Conservation (phyloP, 495 filamentous ascomycete species). For the Penicillium crystallinum region DNA sequence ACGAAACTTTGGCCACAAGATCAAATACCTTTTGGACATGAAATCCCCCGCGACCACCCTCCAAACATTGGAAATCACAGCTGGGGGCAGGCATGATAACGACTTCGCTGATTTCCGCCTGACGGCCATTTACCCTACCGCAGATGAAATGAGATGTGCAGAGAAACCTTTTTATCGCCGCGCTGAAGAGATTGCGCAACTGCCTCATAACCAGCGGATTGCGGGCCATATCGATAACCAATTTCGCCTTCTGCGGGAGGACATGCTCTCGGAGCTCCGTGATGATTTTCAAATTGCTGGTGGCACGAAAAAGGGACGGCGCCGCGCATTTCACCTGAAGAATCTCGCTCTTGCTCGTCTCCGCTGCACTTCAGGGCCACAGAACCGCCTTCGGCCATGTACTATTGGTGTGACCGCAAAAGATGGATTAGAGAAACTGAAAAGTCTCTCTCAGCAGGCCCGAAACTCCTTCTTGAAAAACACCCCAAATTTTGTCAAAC, state of each 20-base stretch:
- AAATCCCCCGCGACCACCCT: slow-evolving; percentile 8
- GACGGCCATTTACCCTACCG: slow-evolving; percentile 63
- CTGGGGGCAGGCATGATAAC: slow-evolving; percentile 78
- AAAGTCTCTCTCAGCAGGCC: slow-evolving; percentile 14
- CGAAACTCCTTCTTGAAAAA: slow-evolving; percentile 45
- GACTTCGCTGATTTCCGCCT: slow-evolving; percentile 58
- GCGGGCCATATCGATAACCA: slow-evolving; percentile 66
- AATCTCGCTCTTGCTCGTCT: slow-evolving; percentile 28
- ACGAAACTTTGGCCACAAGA: slow-evolving; percentile 37
- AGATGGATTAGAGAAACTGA: slow-evolving; percentile 42
- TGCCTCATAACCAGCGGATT: slow-evolving; percentile 31
- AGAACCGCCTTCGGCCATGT: slow-evolving; percentile 30
- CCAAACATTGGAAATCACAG: slow-evolving; percentile 16
- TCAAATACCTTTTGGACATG: slow-evolving; percentile 37
- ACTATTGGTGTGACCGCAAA: slow-evolving; percentile 41
- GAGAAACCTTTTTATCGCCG: slow-evolving; percentile 56
- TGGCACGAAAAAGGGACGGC: slow-evolving; percentile 39
- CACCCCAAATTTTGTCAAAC: slow-evolving; percentile 48
- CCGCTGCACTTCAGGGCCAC: slow-evolving; percentile 15
- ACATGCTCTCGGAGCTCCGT: slow-evolving; percentile 63
- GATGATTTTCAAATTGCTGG: slow-evolving; percentile 50
- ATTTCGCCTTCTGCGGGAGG: slow-evolving; percentile 71
- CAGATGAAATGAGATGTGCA: slow-evolving; percentile 58
- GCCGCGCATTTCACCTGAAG: slow-evolving; percentile 19
- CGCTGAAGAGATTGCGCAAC: slow-evolving; percentile 31